These are phyloP conservation scores for Sphagnum contortum DNA, from an alignment of 225 moss, liverwort and hornwort genomes.

Conservation along the genomic window DNA sequence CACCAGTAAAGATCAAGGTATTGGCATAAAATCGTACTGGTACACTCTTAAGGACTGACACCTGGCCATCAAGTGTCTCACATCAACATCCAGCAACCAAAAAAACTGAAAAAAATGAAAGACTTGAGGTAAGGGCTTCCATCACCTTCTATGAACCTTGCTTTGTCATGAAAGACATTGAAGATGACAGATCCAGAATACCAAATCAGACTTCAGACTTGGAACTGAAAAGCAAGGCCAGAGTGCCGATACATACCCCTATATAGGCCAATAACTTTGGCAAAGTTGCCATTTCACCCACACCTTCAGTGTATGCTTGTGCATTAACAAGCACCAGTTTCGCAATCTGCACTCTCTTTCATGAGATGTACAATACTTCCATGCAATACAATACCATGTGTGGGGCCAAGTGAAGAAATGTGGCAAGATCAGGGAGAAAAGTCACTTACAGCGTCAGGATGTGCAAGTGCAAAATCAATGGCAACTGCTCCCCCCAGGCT, in stretches of 20 bases:
- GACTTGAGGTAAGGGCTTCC: no score
- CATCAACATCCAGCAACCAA: neutral
- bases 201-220: neutral
- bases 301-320: slow-evolving; percentile 85
- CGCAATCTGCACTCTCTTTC: slow-evolving; percentile 44
- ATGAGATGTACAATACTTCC: no score
- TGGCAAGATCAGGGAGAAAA: neutral
- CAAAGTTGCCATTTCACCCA: slow-evolving; percentile 63
- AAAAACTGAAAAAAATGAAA: neutral
- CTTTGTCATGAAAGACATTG: no score
- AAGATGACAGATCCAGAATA: no score
- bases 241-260: slow-evolving; percentile 38
- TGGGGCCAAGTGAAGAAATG: neutral
- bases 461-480: slow-evolving; percentile 54
- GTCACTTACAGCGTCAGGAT: slow-evolving; percentile 10
- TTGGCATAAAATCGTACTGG: slow-evolving; percentile 79
- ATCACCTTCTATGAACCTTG: no score
- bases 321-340: slow-evolving; percentile 85
- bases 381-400: no score
- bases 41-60: slow-evolving; percentile 83
- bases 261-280: slow-evolving; percentile 81
- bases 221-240: neutral
- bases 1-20: slow-evolving; percentile 56
- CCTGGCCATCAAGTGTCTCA: slow-evolving; percentile 29
- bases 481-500: slow-evolving; percentile 94